Base-by-base conservation (phyloP, 345 rosid genomes). In the Pistacia integerrima region DNA sequence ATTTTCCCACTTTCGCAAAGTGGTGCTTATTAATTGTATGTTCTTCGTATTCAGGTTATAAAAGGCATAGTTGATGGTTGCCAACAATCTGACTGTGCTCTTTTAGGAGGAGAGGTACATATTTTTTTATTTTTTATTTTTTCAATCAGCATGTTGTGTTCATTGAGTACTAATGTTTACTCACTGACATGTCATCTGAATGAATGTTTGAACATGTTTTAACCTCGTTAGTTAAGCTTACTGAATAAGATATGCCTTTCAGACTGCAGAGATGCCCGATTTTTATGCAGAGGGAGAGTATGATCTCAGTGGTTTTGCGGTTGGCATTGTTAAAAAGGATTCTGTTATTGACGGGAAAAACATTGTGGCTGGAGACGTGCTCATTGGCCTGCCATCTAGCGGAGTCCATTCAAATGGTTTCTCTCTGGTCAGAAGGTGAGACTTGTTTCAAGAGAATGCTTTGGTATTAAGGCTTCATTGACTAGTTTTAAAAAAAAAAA, bases 261-360 rank as follows among this genome's bases (percentile, higher is more conserved):
- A 96, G 98, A 92, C 98, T 72, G 98, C 97, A 77, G 97, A 96
- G 90, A 96, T 93, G 99, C 98, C 98, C 0, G 92, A 83, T 73
- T 93, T 96, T 85, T 96, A 96, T 72, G 87, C 88, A 25, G 85
- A 89, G 12, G 95, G 97, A 0, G 97, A 96, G 72, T 96, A 93
- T 30, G 99, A 96, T 72, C 94, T 92, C 17, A 93, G 97, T 63
- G 98, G 99, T 41, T 93, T 90, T 86, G 99, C 97, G 0, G 97
- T 96, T 54, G 99, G 99, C 67, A 83, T 85, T 46, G 97, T 96
- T 38, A 90, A 90, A 77, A 92, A 89, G 89, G 87, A 82, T 59
- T 85, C 97, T 3, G 90, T 92, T 25, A 93, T 96, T 70, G 88
- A 96, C 58, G 99, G 99, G 18, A 91, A 88, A 83, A 86, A 79